These are phyloP conservation scores for Colletotrichum ledebouriae DNA, from an alignment of 2,329 filamentous ascomycete genomes.

Conservation along the genomic window DNA sequence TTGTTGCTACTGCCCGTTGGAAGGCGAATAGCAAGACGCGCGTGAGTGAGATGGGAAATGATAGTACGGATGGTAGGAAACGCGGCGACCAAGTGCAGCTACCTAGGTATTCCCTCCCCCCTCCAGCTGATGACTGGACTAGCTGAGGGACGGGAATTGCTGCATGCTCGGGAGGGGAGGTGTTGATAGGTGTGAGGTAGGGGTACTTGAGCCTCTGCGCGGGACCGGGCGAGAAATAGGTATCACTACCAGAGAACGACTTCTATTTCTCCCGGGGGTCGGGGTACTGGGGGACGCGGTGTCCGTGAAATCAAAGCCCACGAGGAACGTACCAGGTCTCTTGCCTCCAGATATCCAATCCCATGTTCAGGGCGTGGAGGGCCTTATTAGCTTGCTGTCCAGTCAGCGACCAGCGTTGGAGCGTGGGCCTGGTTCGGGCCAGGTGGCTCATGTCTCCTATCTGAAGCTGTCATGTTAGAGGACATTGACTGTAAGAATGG, in stretches of 20 bases:
- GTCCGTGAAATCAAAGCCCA: slow-evolving; percentile 12
- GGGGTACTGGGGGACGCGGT: slow-evolving; percentile 21
- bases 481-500: neutral
- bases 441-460: slow-evolving; percentile 12
- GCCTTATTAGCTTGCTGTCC: slow-evolving; percentile 18
- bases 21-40: slow-evolving; percentile 23
- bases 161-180: neutral
- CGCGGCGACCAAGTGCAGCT: slow-evolving; percentile 31
- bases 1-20: slow-evolving; percentile 34
- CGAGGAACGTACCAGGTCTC: slow-evolving; percentile 21
- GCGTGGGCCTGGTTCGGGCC: slow-evolving; percentile 16
- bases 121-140: slow-evolving; percentile 41
- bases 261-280: slow-evolving; percentile 10
- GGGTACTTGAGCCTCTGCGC: neutral
- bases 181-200: neutral
- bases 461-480: neutral
- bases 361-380: slow-evolving; percentile 19
- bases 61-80: slow-evolving; percentile 37
- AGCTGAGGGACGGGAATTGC: slow-evolving; percentile 23
- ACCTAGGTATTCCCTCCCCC: slow-evolving; percentile 19
- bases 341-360: slow-evolving; percentile 15
- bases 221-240: neutral
- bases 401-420: slow-evolving; percentile 18
- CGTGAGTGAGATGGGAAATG: slow-evolving; percentile 28
- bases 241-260: slow-evolving; percentile 3